Evolutionary conservation across 768 basidiomycete genomes (phyloP), one percentile per base, ranked within the genome.

Genomic region (Favolaschia claudopus): DNA sequence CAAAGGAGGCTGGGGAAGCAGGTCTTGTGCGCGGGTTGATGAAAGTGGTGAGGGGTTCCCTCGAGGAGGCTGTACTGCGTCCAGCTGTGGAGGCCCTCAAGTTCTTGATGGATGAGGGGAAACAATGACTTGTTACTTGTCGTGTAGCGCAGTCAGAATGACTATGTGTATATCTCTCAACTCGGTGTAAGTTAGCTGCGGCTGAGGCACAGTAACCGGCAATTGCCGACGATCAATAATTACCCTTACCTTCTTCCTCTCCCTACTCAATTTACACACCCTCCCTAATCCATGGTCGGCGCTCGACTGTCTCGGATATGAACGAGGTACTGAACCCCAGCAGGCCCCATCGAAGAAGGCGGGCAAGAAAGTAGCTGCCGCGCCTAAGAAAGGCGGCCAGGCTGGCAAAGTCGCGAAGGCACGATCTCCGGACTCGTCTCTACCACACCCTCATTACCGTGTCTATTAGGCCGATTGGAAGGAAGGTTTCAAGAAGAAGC

Each of bases 401-500:
- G 49, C 73, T 58, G 69, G 75, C 72, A 92, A 88, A 73, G 89
- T 94, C 28, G 91, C 89, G 25, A 94, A 94, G 85, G 92, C 92
- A 67, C 63, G 19, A 66, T 50, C 28, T 25, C 40, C 29, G n/a
- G 43, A 29, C 40, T 31, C 46, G 31, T 7, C 34, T 40, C 42
- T 33, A 29, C 44, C 37, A 34, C 34, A 33, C 33, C 58, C 57
- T 62, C 40, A 67, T 42, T 48, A 55, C 32, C 47, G 42, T 42
- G 65, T 60, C 54, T 38, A 43, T 51, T 63, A 99, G 96, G 96
- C 96, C 45, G 96, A 99, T 73, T 99, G 96, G 96, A 96, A 96
- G 76, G 96, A 99, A 70, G 95, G 96, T 5, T 99, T 99, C 84
- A 97, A 97, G 89, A 99, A 98, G 89, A 98, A 98, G 79, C 91